phyloP scores from a whole-genome alignment of 495 filamentous ascomycete species.

The Niebla homalea region DNA sequence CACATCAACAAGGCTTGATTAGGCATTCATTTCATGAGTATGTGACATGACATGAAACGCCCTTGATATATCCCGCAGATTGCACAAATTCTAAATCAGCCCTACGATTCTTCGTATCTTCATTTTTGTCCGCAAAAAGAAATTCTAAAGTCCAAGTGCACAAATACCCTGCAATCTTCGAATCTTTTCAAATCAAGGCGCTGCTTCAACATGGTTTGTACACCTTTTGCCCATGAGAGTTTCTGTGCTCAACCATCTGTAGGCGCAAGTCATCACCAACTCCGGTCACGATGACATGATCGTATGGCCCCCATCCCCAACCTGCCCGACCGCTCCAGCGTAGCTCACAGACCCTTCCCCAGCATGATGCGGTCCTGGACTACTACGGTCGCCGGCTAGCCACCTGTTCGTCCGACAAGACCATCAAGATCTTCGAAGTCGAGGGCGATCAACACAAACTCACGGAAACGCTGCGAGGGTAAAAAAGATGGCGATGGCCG shows the following conservation, averaged over 20 bases:
- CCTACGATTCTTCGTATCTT: no score
- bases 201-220: no score
- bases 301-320: constrained; percentile 46
- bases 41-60: no score
- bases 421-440: constrained; percentile 98
- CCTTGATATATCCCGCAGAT: no score
- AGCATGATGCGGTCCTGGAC: constrained; percentile 97
- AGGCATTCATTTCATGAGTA: no score
- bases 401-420: constrained; percentile 95
- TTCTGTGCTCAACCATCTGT: neutral
- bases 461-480: constrained; percentile 91
- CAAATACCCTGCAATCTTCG: no score
- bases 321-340: neutral
- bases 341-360: constrained; percentile 9
- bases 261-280: constrained; percentile 81
- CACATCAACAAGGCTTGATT: no score
- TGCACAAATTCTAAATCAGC: no score
- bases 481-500: constrained; percentile 16
- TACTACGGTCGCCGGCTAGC: constrained; percentile 95
- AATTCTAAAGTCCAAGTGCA: no score
- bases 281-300: constrained; percentile 99
- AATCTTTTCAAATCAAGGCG: no score
- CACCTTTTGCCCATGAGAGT: no score
- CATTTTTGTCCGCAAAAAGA: no score
- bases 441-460: constrained; percentile 86